Base-by-base conservation (phyloP, 1,139 yeast species). In the Taphrina sp. region DNA sequence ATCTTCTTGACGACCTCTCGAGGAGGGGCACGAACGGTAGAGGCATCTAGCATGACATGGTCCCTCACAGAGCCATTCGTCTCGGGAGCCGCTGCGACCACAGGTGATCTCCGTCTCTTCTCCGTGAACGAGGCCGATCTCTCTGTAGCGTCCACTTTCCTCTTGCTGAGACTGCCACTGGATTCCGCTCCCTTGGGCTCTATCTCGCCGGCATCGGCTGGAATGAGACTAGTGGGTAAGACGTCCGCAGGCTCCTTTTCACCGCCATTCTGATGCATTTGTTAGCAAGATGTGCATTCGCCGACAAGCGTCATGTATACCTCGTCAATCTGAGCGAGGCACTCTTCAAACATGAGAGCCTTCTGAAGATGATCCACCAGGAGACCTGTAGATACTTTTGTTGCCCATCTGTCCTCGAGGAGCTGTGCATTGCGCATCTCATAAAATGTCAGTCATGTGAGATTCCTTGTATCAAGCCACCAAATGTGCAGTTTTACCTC, bases 391-490 rank as follows among this genome's bases (percentile, higher is more conserved):
- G 52, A 42, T 3, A 38, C 43, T 28, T 46, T 44, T 31, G 46
- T 49, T 12, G 58, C 47, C 43, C 62, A 61, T 19, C 57, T 57
- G 5, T 56, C 47, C n/a, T 54, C 57, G 17, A 61, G 35, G 16
- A 76, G 64, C 7, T 76, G 72, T 60, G 80, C 83, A 36, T 79
- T 76, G 63, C 78, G 81, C 26, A 77, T 74, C 66, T 83, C 86
- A 58, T 89, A 76, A 24, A 90, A n/a, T n/a, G 80, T 85, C 65
- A 90, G 96, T 0, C 90, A 83, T 52, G 90, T 72, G 64, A 81
- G 80, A 10, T 90, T 95, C 23, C 90, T 72, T 59, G 87, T 79
- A 0, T 97, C 97, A 2, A 85, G n/a, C n/a, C n/a, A n/a, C n/a
- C n/a, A n/a, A n/a, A n/a, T n/a, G 71, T 1, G 85, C 47, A 72